Conservation (phyloP, 768 basidiomycete genomes). For the Boletellus ananiceps region DNA sequence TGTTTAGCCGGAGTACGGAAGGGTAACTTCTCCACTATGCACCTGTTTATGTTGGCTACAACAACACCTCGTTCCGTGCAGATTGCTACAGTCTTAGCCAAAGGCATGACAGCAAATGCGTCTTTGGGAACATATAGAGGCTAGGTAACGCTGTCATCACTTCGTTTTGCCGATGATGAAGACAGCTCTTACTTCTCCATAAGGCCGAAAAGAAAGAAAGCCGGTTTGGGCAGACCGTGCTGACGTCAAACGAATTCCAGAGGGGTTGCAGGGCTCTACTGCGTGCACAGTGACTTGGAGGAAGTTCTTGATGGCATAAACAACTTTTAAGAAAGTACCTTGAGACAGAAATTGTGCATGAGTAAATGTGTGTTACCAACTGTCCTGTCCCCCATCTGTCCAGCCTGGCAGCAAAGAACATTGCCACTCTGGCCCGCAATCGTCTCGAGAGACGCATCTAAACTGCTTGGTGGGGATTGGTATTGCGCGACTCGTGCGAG, state of each 20-base stretch:
- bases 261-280: conserved; percentile 49
- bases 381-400: conserved; percentile 47
- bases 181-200: conserved; percentile 53
- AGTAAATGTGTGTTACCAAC: conserved; percentile 43
- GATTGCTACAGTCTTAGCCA: conserved; percentile 62
- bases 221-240: conserved; percentile 28
- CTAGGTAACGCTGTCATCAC: conserved; percentile 33
- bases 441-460: conserved; percentile 59
- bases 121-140: conserved; percentile 69
- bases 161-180: background rate
- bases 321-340: conserved; percentile 40
- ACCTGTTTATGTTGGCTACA: conserved; percentile 68
- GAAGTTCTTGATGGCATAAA: conserved; percentile 60
- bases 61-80: conserved; percentile 61
- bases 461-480: conserved; percentile 38
- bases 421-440: conserved; percentile 50
- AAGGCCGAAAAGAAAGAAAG: conserved; percentile 51
- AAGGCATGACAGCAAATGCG: conserved; percentile 52
- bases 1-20: background rate
- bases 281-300: conserved; percentile 58
- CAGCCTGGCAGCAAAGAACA: conserved; percentile 60
- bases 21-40: conserved; percentile 17
- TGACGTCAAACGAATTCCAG: conserved; percentile 35
- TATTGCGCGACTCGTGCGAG: conserved; percentile 56
- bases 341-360: conserved; percentile 3